Base-by-base conservation (phyloP, 768 basidiomycete species). In the Sistotremastrum niveocremeum region DNA sequence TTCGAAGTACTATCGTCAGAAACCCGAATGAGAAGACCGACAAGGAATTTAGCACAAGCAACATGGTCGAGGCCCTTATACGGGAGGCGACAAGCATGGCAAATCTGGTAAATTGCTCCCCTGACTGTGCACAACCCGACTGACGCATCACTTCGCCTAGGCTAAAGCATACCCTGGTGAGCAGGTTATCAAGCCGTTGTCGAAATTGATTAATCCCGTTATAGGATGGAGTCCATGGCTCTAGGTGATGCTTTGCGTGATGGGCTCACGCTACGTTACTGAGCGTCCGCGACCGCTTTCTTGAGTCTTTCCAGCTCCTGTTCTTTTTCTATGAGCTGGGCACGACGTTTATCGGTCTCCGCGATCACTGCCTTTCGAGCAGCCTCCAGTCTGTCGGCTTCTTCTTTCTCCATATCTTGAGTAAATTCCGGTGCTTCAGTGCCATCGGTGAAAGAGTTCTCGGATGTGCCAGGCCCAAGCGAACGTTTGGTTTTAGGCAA, bases 1-100 rank as follows among this genome's bases (percentile, higher is more conserved):
- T 81, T 4, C 82, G 81, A 60, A 66, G 67, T 12, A 69, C 74
- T 3, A 63, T 55, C 45, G 52, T 57, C 48, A 74, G 65, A 53
- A 70, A 72, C 46, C 66, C 68, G 38, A 64, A 60, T 2, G 65
- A 68, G 40, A 63, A 62, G 48, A 67, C 71, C 45, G 74, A 74
- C 51, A 77, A 71, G 57, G 71, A 75, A 48, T 64, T 78, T 12
- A 78, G 84, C 32, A 86, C 85, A 12, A 82, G 77, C 49, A 91
- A 87, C 63, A 70, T 97, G 42, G 95, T 97, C 47, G 88, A 97
- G 57, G 72, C 81, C 56, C 67, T 98, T 46, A 93, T 98, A 47
- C 81, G 87, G 55, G 87, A 95, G 59, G 88, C 95, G 10, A 86
- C 76, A 3, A 78, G 81, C 60, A 55, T 64, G 2, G 61, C 59